Evolutionary conservation across 441 rosid species (phyloP).

Genomic region (Raphanus hybrid): DNA sequence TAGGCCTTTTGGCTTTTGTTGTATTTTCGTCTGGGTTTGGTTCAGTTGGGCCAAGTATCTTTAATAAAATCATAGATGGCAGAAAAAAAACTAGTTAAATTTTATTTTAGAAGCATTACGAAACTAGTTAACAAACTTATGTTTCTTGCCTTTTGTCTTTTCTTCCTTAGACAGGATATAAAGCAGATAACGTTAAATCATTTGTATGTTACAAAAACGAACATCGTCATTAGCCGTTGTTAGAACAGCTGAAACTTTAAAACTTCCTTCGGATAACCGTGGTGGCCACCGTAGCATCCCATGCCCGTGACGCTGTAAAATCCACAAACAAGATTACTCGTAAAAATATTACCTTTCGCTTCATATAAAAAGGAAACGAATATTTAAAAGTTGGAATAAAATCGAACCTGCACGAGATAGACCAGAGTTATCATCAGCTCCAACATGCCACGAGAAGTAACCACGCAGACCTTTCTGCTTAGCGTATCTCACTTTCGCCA

Average conservation of each 20-base stretch:
- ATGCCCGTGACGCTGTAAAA: slow-evolving; percentile 36
- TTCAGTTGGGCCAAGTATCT: no score
- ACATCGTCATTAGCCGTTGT: slow-evolving; percentile 11
- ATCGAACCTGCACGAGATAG: slow-evolving; percentile 53
- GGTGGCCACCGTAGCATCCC: slow-evolving; percentile 27
- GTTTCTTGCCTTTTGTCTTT: background rate
- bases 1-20: no score
- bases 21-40: no score
- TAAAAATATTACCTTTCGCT: background rate
- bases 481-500: slow-evolving; percentile 50
- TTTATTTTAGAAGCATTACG: background rate
- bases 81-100: no score
- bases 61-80: no score
- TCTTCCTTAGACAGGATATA: background rate
- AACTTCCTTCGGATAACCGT: slow-evolving; percentile 1
- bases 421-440: slow-evolving; percentile 47
- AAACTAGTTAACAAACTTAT: background rate
- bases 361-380: background rate
- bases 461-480: slow-evolving; percentile 51
- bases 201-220: background rate
- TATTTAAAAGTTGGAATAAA: background rate
- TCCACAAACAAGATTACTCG: background rate
- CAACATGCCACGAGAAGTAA: slow-evolving; percentile 61
- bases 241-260: background rate
- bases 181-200: background rate